Evolutionary conservation across 176 grass and related monocot species (phyloP), one percentile per base, ranked within the genome.

Genomic region (Olyra latifolia): DNA sequence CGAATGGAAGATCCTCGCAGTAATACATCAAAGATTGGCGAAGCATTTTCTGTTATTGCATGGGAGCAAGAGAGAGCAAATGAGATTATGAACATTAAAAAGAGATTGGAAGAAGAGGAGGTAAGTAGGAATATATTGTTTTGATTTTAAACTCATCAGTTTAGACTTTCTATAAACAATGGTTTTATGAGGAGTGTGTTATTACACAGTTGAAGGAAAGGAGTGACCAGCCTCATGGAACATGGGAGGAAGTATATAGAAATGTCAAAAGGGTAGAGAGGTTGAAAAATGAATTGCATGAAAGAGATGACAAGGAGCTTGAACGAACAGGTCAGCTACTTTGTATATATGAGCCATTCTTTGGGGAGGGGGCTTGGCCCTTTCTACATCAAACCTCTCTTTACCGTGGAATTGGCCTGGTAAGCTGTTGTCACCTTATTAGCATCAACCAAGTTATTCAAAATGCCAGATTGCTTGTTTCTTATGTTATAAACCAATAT

Each of bases 261-360:
- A 93, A 96, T 82, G 88, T 89, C 52, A 99, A 96, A 87, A 96
- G 70, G 71, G 93, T 90, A 71, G 97, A 99, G 28, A 84, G 93
- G 63, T 67, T 76, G 62, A 99, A 80, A 69, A 96, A 91, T 84
- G 93, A 99, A 81, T 91, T 99, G 72, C 93, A 91, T 84, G 97
- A 93, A 87, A 87, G 93, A 84, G 93, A 99, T 69, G 88, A 99
- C 46, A 90, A 83, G 76, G 97, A 99, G 82, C 90, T 99, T 55
- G 97, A 99, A 64, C 86, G 93, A 83, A 93, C 93, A 82, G 97
- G 97, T 70, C 97, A 99, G 59, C 97, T 76, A 67, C 75, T 99
- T 69, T 99, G 93, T 88, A 96, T 99, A 91, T 99, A 99, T 35
- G 97, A 99, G 70, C 93, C 97, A 71, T 96, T 96, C 89, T 93